Percentiles rank a stretch among this genome's conserved stretches.
Evolutionary conservation across 371 early-diverging fungal genomes (phyloP).

Genomic region (Saksenaea vasiformis): DNA sequence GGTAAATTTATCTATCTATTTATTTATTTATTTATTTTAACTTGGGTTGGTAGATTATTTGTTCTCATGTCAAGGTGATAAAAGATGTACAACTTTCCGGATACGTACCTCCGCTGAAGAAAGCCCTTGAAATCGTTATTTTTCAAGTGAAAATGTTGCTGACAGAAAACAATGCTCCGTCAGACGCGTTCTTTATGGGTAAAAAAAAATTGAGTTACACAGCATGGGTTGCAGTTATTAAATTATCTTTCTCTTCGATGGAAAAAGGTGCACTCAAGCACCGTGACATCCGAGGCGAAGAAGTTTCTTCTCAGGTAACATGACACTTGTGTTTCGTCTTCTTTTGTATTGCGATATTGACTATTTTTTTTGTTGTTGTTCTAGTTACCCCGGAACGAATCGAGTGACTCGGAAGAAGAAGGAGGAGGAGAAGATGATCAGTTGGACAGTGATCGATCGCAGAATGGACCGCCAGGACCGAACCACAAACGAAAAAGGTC

Average conservation of each 20-base stretch:
- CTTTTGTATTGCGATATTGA: background rate
- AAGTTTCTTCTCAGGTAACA: slow-evolving; percentile 73
- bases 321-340: too few species aligned
- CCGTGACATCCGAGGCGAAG: slow-evolving; percentile 70
- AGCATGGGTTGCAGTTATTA: slow-evolving; percentile 14
- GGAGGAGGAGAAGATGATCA: slow-evolving; percentile 13
- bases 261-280: slow-evolving; percentile 72
- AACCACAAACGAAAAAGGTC: background rate
- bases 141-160: slow-evolving; percentile 78
- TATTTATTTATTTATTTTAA: background rate
- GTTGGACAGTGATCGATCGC: slow-evolving; percentile 9
- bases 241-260: slow-evolving; percentile 7
- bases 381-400: slow-evolving; percentile 1
- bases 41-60: slow-evolving; percentile 61
- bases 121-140: slow-evolving; percentile 73
- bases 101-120: slow-evolving; percentile 73
- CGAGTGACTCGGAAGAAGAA: slow-evolving; percentile 18
- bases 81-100: slow-evolving; percentile 62
- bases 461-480: background rate
- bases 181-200: slow-evolving; percentile 66
- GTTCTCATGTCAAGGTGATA: slow-evolving; percentile 76
- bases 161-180: slow-evolving; percentile 65
- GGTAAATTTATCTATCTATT: slow-evolving; percentile 22
- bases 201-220: slow-evolving; percentile 3
- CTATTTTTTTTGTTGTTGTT: background rate